Evolutionary conservation across 257 asterid genomes (phyloP).

Genomic region (Plantago elongata): DNA sequence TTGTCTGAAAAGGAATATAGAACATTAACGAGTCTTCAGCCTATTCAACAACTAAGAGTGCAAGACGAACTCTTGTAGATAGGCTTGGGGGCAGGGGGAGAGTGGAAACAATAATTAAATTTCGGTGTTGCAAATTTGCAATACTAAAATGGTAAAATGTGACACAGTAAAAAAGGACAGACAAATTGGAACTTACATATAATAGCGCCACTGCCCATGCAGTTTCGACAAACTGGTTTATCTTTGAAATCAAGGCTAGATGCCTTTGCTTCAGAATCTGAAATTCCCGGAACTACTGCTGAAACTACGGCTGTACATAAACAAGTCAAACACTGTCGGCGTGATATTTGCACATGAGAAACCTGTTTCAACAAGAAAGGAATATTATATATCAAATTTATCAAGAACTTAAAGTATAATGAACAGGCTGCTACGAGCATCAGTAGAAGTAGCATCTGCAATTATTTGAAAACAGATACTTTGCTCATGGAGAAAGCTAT

Average conservation of each 20-base stretch:
- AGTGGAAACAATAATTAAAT: too few relatives aligned
- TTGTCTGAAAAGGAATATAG: too few relatives aligned
- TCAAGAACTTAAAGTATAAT: neutral
- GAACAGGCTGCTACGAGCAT: neutral
- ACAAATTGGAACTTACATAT: slow-evolving; percentile 49
- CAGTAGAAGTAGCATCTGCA: neutral
- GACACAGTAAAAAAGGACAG: neutral
- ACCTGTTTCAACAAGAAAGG: slow-evolving; percentile 36
- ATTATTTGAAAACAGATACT: too few relatives aligned
- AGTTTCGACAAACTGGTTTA: slow-evolving; percentile 71
- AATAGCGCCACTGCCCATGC: slow-evolving; percentile 89
- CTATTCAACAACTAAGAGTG: too few relatives aligned
- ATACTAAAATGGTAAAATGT: too few relatives aligned
- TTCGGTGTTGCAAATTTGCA: too few relatives aligned
- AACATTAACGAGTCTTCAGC: too few relatives aligned
- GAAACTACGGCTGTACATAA: slow-evolving; percentile 63
- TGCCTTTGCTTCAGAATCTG: slow-evolving; percentile 41
- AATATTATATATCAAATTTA: slow-evolving; percentile 1
- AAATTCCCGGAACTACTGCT: slow-evolving; percentile 38
- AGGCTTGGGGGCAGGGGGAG: too few relatives aligned
- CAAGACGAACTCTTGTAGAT: too few relatives aligned
- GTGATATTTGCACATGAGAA: slow-evolving; percentile 37
- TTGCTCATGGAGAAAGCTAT: too few relatives aligned
- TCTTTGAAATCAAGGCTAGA: slow-evolving; percentile 60
- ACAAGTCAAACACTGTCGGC: slow-evolving; percentile 73